phyloP scores from a whole-genome alignment of 768 basidiomycete species.

The Tricholoma furcatifolium region DNA sequence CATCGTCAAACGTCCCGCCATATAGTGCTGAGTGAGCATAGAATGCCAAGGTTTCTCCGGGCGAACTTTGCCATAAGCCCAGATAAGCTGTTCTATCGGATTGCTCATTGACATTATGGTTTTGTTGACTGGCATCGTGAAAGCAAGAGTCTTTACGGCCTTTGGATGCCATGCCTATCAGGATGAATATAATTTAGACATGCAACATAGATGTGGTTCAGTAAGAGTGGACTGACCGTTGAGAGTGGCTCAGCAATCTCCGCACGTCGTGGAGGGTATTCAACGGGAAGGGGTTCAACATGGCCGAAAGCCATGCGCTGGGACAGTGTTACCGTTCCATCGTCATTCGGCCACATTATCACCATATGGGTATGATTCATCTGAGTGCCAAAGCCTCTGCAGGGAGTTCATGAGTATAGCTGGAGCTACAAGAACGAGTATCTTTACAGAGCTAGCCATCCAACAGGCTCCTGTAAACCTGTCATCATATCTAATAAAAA shows the following conservation, averaged over 20 bases:
- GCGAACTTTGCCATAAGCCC: slow-evolving; percentile 35
- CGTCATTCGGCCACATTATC: slow-evolving; percentile 48
- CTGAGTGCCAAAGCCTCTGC: slow-evolving; percentile 47
- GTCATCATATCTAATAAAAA: slow-evolving; percentile 42
- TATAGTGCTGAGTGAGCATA: slow-evolving; percentile 28
- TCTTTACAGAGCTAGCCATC: slow-evolving; percentile 55
- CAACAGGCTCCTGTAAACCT: slow-evolving; percentile 34
- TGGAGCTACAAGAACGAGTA: not conserved
- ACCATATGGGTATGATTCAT: slow-evolving; percentile 58
- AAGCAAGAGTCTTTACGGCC: slow-evolving; percentile 37
- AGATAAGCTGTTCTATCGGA: slow-evolving; percentile 34
- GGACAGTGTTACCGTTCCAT: slow-evolving; percentile 56
- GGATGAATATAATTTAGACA: not conserved
- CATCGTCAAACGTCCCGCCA: slow-evolving; percentile 34
- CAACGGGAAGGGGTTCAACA: slow-evolving; percentile 42
- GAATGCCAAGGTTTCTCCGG: slow-evolving; percentile 23
- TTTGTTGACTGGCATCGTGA: slow-evolving; percentile 40
- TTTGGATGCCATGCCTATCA: slow-evolving; percentile 26
- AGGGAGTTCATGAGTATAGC: slow-evolving; percentile 10
- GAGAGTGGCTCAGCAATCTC: slow-evolving; percentile 32
- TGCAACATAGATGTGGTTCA: not conserved
- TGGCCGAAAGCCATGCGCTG: slow-evolving; percentile 53
- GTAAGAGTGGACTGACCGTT: slow-evolving; percentile 23
- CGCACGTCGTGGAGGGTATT: slow-evolving; percentile 46
- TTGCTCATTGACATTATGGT: slow-evolving; percentile 25